Evolutionary conservation across 352 stramenopile genomes (phyloP), one percentile per base, ranked within the genome.

Genomic region (Elongisporangium undulatum): DNA sequence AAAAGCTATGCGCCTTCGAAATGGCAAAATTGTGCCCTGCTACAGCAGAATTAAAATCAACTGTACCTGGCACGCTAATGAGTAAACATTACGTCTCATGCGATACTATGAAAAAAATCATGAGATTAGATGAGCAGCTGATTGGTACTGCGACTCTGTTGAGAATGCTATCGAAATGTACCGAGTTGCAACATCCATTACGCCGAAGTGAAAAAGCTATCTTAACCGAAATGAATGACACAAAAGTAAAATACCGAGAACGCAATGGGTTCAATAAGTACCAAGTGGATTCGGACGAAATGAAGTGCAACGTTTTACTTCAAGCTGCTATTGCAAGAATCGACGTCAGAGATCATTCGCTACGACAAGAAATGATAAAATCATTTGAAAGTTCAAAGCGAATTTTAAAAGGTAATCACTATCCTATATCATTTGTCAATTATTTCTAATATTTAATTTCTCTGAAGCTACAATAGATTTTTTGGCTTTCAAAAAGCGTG

Each of bases 1-100:
- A 45, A 45, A 45, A 45, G 12, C 59, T 95, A 0, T 20, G 58
- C 15, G 63, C 75, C 10, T 72, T 84, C 6, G 51, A 54, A 7
- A 62, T 66, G 51, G 59, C 72, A 15, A 17, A 59, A 13, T 55
- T 69, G 22, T 38, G 64, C 20, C 51, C 68, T 26, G 49, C 73
- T 55, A 55, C 58, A 15, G 67, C 67, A 3, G 59, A 53, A 16
- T 65, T 88, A 19, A 2, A 56, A 21, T 67, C 80, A 45, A 68
- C 71, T 12, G 41, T 59, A 45, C 62, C 69, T 23, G 79, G 72
- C 16, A 60, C 70, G 22, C 71, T 95, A 6, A 95, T 97, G 86
- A 87, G 75, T 58, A 65, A 78, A 51, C 71, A 84, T 45, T 77
- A 85, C 26, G 59, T 96, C 9, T 62, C 73, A 17, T 80, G 88